Conservation (phyloP, 225 moss, liverwort and hornwort species). For the Anthoceros angustus region DNA sequence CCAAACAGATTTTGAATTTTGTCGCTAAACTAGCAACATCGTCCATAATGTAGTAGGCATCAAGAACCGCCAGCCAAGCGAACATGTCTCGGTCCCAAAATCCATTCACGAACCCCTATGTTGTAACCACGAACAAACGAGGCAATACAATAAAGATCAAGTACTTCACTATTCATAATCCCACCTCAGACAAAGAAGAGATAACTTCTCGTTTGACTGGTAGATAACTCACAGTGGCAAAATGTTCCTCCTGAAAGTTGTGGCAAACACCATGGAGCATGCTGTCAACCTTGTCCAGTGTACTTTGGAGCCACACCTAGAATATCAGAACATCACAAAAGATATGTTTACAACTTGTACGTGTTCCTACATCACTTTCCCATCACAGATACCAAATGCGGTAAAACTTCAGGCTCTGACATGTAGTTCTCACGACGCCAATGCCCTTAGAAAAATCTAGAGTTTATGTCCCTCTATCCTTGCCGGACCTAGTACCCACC, state of each 20-base stretch:
- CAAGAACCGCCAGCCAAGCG: constrained; percentile 38
- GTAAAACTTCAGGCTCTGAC: no score
- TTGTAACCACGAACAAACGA: not conserved
- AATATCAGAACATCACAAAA: not conserved
- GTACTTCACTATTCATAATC: not conserved
- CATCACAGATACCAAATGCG: no score
- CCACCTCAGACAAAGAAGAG: not conserved
- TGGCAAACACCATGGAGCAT: constrained; percentile 61
- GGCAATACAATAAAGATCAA: not conserved
- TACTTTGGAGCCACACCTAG: constrained; percentile 90
- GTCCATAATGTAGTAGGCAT: constrained; percentile 73
- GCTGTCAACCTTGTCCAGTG: constrained; percentile 59
- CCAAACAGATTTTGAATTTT: constrained; percentile 90
- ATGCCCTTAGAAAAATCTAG: not conserved
- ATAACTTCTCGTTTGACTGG: no score
- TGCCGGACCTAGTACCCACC: constrained; percentile 19
- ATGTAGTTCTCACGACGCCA: no score
- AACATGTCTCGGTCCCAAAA: no score
- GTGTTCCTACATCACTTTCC: not conserved
- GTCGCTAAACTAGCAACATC: constrained; percentile 90
- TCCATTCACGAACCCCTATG: not conserved
- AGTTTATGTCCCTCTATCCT: not conserved
- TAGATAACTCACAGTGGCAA: constrained; percentile 37
- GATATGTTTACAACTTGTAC: not conserved
- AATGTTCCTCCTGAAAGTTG: constrained; percentile 60